Conservation (phyloP, 306 rosid species). For the Fagus crenata region DNA sequence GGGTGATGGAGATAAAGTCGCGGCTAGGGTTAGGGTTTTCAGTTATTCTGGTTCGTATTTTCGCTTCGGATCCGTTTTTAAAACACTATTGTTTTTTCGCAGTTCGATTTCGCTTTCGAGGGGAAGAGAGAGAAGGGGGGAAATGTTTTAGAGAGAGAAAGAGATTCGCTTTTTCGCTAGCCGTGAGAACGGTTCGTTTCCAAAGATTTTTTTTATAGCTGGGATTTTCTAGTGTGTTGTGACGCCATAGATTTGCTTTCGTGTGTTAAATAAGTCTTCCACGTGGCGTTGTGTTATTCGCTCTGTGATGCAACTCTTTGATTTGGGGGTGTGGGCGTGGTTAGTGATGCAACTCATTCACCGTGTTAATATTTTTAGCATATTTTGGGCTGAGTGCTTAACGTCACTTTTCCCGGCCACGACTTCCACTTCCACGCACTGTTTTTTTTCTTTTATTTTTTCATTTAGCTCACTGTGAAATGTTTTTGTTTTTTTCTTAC, state of each 20-base stretch:
- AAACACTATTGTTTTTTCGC: constrained; percentile 39
- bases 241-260: constrained; percentile 6
- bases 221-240: constrained; percentile 32
- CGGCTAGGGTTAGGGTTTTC: constrained; percentile 73
- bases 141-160: constrained; percentile 23
- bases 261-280: neutral
- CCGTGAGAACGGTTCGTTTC: constrained; percentile 36
- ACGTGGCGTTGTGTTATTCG: constrained; percentile 25
- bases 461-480: too few relatives aligned
- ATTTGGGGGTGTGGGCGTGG: too few relatives aligned
- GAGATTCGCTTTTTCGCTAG: constrained; percentile 62
- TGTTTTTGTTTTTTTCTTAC: too few relatives aligned
- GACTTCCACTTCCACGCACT: too few relatives aligned
- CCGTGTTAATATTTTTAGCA: too few relatives aligned
- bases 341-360: too few relatives aligned
- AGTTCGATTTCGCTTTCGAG: constrained; percentile 61
- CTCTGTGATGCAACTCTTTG: too few relatives aligned
- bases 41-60: constrained; percentile 62
- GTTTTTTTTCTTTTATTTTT: too few relatives aligned
- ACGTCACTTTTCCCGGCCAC: too few relatives aligned
- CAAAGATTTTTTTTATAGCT: constrained; percentile 45
- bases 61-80: constrained; percentile 60
- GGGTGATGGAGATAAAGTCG: constrained; percentile 51
- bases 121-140: constrained; percentile 19
- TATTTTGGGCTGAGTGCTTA: too few relatives aligned